phyloP scores from a whole-genome alignment of 1,284 basidiomycete species.

The Puccinia coronata region DNA sequence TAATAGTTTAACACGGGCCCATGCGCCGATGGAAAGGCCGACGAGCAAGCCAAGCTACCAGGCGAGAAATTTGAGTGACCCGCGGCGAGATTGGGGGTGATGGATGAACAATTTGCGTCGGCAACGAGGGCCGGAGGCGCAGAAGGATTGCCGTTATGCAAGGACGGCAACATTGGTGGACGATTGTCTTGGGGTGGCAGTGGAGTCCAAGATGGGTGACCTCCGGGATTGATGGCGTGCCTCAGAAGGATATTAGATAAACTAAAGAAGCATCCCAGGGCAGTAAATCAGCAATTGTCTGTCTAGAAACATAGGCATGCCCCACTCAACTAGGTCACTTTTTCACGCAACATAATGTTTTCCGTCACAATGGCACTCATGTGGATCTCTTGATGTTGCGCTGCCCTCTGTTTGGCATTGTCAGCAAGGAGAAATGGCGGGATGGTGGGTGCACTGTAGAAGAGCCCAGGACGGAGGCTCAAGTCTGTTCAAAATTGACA shows the following conservation, averaged over 20 bases:
- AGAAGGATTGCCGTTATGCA: not conserved
- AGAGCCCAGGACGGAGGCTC: not conserved
- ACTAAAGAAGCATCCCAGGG: not conserved
- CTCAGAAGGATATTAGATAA: conserved; percentile 28
- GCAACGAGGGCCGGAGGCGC: not conserved
- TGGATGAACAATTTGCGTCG: not conserved
- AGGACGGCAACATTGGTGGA: not conserved
- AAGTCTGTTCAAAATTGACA: not conserved
- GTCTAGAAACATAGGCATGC: not conserved
- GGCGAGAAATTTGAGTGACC: not conserved
- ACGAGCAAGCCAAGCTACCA: not conserved
- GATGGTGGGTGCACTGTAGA: not conserved
- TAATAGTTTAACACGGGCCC: conserved; percentile 2
- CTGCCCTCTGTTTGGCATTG: conserved; percentile 16
- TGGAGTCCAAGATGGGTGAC: not conserved
- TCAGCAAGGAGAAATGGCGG: not conserved
- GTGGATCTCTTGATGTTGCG: conserved; percentile 42
- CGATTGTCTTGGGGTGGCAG: conserved; percentile 4
- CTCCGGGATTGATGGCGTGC: conserved; percentile 23
- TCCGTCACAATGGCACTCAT: conserved; percentile 28
- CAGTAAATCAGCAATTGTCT: not conserved
- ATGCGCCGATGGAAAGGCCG: conserved; percentile 3
- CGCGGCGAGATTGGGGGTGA: not conserved
- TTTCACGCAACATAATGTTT: conserved; percentile 30
- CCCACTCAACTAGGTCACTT: conserved; percentile 29